Evolutionary conservation across 2,329 filamentous ascomycete genomes (phyloP), one percentile per base, ranked within the genome.

Genomic region (Chlorencoelia australis): DNA sequence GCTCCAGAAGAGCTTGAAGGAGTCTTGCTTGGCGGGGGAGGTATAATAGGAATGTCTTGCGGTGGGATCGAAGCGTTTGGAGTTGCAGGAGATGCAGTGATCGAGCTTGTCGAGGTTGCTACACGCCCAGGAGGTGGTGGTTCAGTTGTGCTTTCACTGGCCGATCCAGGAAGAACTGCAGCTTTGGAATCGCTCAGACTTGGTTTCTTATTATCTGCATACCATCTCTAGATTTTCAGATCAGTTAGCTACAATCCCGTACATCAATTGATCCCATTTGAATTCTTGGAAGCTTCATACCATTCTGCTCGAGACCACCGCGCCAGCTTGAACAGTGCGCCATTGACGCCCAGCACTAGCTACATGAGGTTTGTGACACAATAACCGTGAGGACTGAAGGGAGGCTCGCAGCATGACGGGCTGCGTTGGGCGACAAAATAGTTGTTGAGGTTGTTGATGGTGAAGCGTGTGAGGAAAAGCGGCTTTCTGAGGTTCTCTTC

Each of bases 341-440:
- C 72, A 77, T 75, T 76, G 73, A 59, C 67, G 71, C 59, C 63
- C 62, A 50, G 64, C 63, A 56, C 64, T 61, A 53, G 68, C 65
- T 59, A 64, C 64, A 58, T 64, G 53, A 55, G 71, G 65, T 63
- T 65, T 68, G 59, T 64, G 63, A 63, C 69, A 65, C 59, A 76
- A 62, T 54, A 68, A 65, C 67, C 67, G 73, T 57, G 70, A 70
- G 60, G 75, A 75, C 66, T 69, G 73, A 66, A 79, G 64, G 62
- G 75, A 78, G 61, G 72, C 73, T 67, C 75, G 75, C 71, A 80
- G 70, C 75, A 80, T 80, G 67, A 67, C 66, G 64, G 63, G 66
- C 65, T 67, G 60, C 57, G 48, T 49, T 42, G 48, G 45, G 42
- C 41, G 47, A 50, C 42, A 41, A 36, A n/a, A 33, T 33, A 34